These are phyloP conservation scores for Truncatella angustata DNA, from an alignment of 2,329 filamentous ascomycete genomes.

Conservation along the genomic window DNA sequence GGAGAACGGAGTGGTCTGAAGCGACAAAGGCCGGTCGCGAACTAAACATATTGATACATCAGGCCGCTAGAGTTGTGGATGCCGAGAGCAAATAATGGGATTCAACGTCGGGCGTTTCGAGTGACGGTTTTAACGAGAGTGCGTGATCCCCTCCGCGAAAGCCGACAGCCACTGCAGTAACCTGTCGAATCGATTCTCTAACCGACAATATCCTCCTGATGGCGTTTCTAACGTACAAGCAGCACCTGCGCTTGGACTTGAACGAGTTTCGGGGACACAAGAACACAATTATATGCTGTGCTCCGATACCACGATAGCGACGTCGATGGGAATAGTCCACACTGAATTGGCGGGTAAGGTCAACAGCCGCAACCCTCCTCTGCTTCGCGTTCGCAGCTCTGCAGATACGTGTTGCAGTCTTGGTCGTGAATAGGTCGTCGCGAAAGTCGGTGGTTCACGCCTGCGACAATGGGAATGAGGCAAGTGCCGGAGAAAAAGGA, in stretches of 20 bases:
- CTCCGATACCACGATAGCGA: no score
- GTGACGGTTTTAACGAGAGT: no score
- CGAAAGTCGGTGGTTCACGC: not conserved
- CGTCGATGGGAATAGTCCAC: no score
- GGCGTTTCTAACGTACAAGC: no score
- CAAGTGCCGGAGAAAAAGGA: not conserved
- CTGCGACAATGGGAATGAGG: not conserved
- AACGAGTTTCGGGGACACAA: no score
- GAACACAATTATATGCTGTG: no score
- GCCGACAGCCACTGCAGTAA: not conserved
- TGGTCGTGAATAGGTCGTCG: not conserved
- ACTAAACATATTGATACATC: constrained; percentile 33
- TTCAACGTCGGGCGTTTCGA: no score
- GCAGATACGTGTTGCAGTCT: no score
- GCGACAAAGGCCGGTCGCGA: constrained; percentile 21
- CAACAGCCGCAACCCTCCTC: no score
- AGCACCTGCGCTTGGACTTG: no score
- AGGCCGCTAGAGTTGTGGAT: constrained; percentile 1
- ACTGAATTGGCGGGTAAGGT: no score
- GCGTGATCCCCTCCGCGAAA: not conserved
- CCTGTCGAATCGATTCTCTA: not conserved
- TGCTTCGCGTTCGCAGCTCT: no score
- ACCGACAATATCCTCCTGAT: not conserved
- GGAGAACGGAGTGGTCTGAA: constrained; percentile 20
- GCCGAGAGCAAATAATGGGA: not conserved